A percentile compares a stretch with the other conserved stretches of the same genome.
Conservation (phyloP, 202 grass and related monocot genomes). For the Hordeum pubiflorum region DNA sequence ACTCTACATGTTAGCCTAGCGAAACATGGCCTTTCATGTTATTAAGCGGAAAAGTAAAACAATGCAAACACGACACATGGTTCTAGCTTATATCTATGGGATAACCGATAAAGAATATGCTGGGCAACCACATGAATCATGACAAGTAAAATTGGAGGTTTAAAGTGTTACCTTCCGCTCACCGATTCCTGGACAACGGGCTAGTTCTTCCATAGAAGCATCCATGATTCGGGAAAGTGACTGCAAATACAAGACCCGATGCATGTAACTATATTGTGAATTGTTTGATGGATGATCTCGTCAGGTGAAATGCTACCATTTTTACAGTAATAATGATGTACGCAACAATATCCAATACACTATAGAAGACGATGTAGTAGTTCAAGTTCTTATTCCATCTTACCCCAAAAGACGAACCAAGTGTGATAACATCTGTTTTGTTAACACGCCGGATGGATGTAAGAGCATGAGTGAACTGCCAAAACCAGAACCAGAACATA, state of each 20-base stretch:
- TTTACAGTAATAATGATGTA: neutral
- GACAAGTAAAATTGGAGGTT: neutral
- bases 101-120: neutral
- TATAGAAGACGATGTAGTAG: neutral
- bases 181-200: constrained; percentile 83
- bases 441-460: constrained; percentile 82
- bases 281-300: neutral
- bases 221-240: constrained; percentile 93
- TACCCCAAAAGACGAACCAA: constrained; percentile 93
- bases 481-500: constrained; percentile 32
- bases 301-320: neutral
- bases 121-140: neutral
- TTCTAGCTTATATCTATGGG: neutral
- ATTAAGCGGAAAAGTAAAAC: neutral
- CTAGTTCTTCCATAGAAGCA: constrained; percentile 93
- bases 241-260: constrained; percentile 29
- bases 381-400: constrained; percentile 30
- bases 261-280: constrained; percentile 7
- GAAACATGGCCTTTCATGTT: neutral
- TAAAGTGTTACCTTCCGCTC: constrained; percentile 61
- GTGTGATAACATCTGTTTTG: constrained; percentile 84
- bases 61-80: neutral
- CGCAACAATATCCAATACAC: neutral
- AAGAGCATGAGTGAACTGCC: constrained; percentile 71
- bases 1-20: neutral